Evolutionary conservation across 768 basidiomycete genomes (phyloP).

Genomic region (Cystofilobasidium macerans): DNA sequence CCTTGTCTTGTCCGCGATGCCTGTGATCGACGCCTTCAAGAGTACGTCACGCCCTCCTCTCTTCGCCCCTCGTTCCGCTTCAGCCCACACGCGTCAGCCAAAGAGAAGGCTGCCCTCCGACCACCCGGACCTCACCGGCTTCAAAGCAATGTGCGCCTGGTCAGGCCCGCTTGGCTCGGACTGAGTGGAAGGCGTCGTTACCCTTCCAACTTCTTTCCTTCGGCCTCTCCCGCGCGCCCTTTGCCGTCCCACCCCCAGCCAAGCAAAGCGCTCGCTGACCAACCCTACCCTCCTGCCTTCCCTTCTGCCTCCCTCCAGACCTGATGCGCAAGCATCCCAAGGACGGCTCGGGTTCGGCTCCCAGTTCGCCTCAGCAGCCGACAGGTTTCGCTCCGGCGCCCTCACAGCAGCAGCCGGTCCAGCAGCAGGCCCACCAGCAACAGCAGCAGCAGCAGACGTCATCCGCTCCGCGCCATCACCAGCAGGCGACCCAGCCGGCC

Average conservation of each 20-base stretch:
- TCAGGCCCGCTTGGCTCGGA: neutral
- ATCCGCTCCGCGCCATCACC: conserved; percentile 33
- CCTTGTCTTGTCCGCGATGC: conserved; percentile 16
- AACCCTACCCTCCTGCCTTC: no score
- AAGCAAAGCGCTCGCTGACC: no score
- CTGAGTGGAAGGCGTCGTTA: neutral
- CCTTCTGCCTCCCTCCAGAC: neutral
- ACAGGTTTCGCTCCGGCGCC: neutral
- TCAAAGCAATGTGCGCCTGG: no score
- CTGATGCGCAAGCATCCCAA: conserved; percentile 1
- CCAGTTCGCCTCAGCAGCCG: neutral
- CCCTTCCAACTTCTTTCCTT: neutral
- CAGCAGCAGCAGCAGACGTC: conserved; percentile 30
- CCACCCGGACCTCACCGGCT: neutral
- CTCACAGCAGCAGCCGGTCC: conserved; percentile 10
- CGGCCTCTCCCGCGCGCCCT: neutral
- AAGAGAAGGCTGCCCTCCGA: neutral
- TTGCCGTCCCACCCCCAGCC: neutral
- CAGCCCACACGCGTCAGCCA: neutral
- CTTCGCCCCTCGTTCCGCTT: conserved; percentile 27
- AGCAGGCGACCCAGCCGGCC: conserved; percentile 38
- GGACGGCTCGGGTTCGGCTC: neutral
- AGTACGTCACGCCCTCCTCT: conserved; percentile 44
- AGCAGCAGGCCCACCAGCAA: conserved; percentile 35
- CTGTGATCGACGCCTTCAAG: conserved; percentile 76